Evolutionary conservation across 306 rosid genomes (phyloP).

Genomic region (Cyamopsis tetragonoloba): DNA sequence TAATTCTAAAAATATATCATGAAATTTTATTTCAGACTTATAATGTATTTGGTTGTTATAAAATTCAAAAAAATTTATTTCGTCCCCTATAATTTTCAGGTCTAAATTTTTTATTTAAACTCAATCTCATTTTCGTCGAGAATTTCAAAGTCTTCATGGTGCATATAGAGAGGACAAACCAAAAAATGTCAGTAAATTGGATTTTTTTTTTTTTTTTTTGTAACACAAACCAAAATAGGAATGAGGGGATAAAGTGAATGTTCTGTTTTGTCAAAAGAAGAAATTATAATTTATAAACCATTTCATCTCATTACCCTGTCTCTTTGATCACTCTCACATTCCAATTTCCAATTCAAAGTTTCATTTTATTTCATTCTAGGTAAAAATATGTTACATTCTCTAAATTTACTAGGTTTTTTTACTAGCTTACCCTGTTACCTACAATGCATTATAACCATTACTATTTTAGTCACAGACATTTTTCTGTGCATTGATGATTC

Average conservation of each 20-base stretch:
- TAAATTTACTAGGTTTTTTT: not conserved
- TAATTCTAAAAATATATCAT: no score
- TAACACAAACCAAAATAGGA: slow-evolving; percentile 30
- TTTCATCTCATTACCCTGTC: slow-evolving; percentile 6
- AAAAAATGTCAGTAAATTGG: no score
- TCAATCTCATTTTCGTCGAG: no score
- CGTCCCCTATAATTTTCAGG: no score
- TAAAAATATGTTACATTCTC: slow-evolving; percentile 20
- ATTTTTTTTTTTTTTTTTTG: no score
- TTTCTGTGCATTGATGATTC: no score
- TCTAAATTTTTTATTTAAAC: no score
- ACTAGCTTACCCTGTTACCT: not conserved
- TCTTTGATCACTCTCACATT: slow-evolving; percentile 30
- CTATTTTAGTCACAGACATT: not conserved
- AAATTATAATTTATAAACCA: no score
- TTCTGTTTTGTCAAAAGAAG: no score
- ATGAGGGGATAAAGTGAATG: slow-evolving; percentile 13
- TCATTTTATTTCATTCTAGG: slow-evolving; percentile 30
- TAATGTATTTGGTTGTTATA: no score
- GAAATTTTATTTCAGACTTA: no score
- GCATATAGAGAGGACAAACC: slow-evolving; percentile 22
- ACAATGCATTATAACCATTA: not conserved
- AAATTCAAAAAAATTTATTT: no score
- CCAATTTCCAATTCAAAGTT: slow-evolving; percentile 25
- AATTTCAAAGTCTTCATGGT: not conserved